Evolutionary conservation across 306 rosid species (phyloP).

Genomic region (Acacia acuminata): DNA sequence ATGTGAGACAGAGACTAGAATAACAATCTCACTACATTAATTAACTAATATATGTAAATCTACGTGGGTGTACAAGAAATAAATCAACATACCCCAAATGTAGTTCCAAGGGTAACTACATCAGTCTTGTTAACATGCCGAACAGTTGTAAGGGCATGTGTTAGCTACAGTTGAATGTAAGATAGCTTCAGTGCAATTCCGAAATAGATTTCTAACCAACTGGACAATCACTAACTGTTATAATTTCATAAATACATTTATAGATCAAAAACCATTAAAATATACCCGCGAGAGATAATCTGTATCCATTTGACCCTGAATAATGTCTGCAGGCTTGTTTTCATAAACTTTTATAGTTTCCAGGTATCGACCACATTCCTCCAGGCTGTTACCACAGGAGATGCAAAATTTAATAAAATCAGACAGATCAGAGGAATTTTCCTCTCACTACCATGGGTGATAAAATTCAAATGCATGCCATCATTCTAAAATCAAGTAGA

Average conservation of each 20-base stretch:
- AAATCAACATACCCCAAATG: constrained; percentile 77
- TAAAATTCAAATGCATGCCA: constrained; percentile 19
- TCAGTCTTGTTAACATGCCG: constrained; percentile 96
- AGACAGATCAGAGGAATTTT: constrained; percentile 28
- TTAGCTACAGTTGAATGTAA: constrained; percentile 56
- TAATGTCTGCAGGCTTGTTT: constrained; percentile 94
- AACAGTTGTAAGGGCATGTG: constrained; percentile 69
- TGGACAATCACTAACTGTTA: not conserved
- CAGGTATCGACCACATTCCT: constrained; percentile 98
- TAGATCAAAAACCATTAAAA: constrained; percentile 4
- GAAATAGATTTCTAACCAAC: not conserved
- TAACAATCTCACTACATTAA: constrained; percentile 21
- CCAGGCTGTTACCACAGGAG: constrained; percentile 58
- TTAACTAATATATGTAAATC: constrained; percentile 14
- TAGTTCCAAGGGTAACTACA: constrained; percentile 93
- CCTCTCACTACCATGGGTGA: constrained; percentile 7
- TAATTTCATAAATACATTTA: not conserved
- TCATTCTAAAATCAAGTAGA: constrained; percentile 21
- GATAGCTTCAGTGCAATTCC: constrained; percentile 30
- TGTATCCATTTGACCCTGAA: constrained; percentile 97
- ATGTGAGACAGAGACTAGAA: constrained; percentile 87
- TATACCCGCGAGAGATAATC: constrained; percentile 93
- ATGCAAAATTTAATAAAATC: constrained; percentile 14
- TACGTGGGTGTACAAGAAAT: not conserved
- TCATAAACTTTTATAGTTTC: constrained; percentile 94